Evolutionary conservation across 2,329 filamentous ascomycete genomes (phyloP).

Genomic region (Colletotrichum lindemuthianum): DNA sequence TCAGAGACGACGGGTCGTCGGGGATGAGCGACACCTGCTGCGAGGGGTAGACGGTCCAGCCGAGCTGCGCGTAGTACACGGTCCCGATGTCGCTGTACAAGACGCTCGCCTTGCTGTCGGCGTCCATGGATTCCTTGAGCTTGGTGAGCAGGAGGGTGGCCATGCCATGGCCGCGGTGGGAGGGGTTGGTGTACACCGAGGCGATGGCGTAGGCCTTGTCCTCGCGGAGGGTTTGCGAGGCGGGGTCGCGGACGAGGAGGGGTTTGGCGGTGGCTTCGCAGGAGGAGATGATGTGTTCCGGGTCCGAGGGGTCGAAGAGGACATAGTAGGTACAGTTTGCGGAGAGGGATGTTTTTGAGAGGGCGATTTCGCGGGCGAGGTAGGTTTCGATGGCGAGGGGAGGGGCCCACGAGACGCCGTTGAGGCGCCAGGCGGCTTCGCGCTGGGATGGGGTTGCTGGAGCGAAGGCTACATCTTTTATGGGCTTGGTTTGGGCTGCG

Average conservation of each 20-base stretch:
- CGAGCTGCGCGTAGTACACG: constrained; percentile 46
- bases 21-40: constrained; percentile 46
- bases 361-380: constrained; percentile 41
- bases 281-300: constrained; percentile 45
- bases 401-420: constrained; percentile 43
- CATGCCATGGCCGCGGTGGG: constrained; percentile 47
- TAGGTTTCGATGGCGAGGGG: constrained; percentile 43
- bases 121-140: constrained; percentile 48
- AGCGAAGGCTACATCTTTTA: constrained; percentile 41
- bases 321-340: constrained; percentile 45
- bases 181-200: constrained; percentile 48
- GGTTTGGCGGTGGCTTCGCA: constrained; percentile 41
- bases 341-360: constrained; percentile 42
- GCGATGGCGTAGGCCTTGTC: constrained; percentile 46
- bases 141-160: constrained; percentile 46
- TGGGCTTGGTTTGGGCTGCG: not conserved
- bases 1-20: constrained; percentile 34
- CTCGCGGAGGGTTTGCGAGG: constrained; percentile 38
- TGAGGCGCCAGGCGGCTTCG: constrained; percentile 44
- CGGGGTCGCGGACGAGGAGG: constrained; percentile 40
- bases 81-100: constrained; percentile 48
- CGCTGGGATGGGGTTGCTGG: constrained; percentile 43
- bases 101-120: constrained; percentile 46
- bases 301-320: constrained; percentile 42
- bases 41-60: constrained; percentile 46